phyloP scores from a whole-genome alignment of 305 asterid species.

The Striga hermonthica region DNA sequence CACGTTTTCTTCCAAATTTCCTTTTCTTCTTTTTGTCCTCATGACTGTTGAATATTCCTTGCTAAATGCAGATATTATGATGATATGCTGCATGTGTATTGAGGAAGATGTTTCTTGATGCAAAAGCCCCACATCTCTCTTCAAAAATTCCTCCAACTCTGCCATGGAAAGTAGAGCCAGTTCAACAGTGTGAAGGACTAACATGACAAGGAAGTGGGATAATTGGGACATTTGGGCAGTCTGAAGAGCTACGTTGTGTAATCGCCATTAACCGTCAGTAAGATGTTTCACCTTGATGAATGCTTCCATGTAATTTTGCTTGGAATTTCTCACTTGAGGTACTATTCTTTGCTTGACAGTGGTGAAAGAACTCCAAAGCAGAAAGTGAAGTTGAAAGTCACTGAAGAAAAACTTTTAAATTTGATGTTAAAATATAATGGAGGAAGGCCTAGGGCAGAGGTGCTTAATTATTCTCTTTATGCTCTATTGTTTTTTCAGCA shows the following conservation, averaged over 20 bases:
- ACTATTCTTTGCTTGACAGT: conserved; percentile 46
- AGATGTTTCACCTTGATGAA: conserved; percentile 35
- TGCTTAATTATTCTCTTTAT: conserved; percentile 29
- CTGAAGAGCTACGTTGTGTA: conserved; percentile 97
- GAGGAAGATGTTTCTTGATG: conserved; percentile 96
- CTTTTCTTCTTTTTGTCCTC: not conserved
- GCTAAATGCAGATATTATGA: conserved; percentile 69
- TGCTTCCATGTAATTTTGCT: not conserved
- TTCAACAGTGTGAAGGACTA: conserved; percentile 80
- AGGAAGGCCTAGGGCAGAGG: conserved; percentile 97
- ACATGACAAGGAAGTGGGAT: conserved; percentile 95
- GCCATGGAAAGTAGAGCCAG: conserved; percentile 93
- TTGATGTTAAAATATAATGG: conserved; percentile 95
- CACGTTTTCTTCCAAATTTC: conserved; percentile 2
- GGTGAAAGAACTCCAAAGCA: conserved; percentile 99
- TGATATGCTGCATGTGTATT: conserved; percentile 95
- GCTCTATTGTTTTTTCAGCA: conserved; percentile 21
- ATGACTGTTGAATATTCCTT: conserved; percentile 14
- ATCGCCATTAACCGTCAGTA: conserved; percentile 90
- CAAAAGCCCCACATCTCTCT: conserved; percentile 96
- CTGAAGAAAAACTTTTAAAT: conserved; percentile 92
- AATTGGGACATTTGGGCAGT: conserved; percentile 85
- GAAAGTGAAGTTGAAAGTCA: conserved; percentile 95
- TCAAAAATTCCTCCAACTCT: conserved; percentile 85
- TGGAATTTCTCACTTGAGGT: conserved; percentile 30